Base-by-base conservation (phyloP, 148 eudicot genomes). In the Agrostemma githago region DNA sequence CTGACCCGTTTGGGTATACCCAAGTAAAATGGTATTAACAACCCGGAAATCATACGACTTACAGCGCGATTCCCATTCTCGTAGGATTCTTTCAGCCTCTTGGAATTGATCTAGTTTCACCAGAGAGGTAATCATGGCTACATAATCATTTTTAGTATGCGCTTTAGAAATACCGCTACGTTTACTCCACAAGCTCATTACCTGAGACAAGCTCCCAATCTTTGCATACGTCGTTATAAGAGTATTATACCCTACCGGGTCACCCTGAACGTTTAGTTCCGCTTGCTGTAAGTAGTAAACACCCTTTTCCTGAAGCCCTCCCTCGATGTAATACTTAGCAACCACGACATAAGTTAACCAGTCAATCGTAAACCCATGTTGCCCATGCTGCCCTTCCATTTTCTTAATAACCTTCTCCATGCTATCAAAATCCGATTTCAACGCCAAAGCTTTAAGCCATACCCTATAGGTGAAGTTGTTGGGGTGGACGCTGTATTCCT, bases 1-100 rank as follows among this genome's bases (percentile, higher is more conserved):
- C 34, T 71, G 57, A 10, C 84, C 89, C 46, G 58, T 75, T 61
- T 81, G 80, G 16, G 83, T 74, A 68, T 85, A 88, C 15, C 91
- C 89, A 11, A 80, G 77, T 21, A 86, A 78, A 54, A 88, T 78
- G 10, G 76, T 70, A 62, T 86, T 86, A n/a, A 85, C 84, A 9
- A 88, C 85, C 59, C 92, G 85, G 38, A 84, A 84, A 74, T 88
- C 92, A 54, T 84, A 86, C 38, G 48, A 56, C 1, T 58, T 75
- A 71, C 74, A 79, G 34, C 73, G 56, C 4, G 85, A 83, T 39
- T 88, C 85, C 92, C 92, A 88, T 63, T 88, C 85, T 57, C 82
- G 57, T 46, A 86, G 83, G 48, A 86, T 42, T 9, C n/a, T 72
- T 60, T 84, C 83, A 5, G 85, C 86, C 75, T 75, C 84, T 68